Base-by-base conservation (phyloP, 2,329 filamentous ascomycete species). In the Ophiocordyceps australis region DNA sequence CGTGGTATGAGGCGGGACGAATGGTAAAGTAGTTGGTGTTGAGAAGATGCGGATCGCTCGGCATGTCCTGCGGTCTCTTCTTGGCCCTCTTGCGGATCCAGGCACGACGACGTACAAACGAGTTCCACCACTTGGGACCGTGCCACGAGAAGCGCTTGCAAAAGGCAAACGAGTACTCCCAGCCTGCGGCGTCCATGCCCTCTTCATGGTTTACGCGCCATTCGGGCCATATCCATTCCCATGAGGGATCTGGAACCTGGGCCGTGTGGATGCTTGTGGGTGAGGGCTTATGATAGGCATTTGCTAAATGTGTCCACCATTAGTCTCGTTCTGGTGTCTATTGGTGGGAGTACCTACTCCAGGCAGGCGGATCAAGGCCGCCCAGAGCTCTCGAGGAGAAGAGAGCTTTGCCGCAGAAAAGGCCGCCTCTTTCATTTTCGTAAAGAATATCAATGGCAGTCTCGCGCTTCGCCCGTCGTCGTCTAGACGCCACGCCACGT, bases 81-180 rank as follows among this genome's bases (percentile, higher is more conserved):
- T 77, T 80, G 27, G 77, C 63, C 18, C 89, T 64, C 46, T 80
- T 77, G 22, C 89, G 64, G 28, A 86, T 70, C 89, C 89, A 98
- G 14, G 81, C 71, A 33, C 89, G 66, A 37, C 89, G 62, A 19
- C 89, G 65, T n/a, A 94, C 89, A 43, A 86, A 98, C 2, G 82
- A 92, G 46, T 85, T 86, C 50, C 82, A 93, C 85, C 86, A 95
- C 15, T 71, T 76, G 12, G 79, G 78, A 4, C 75, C 74, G 48
- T 98, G 89, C 89, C 89, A 98, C 3, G 72, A 69, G 36, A 78
- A 82, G 22, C 54, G 59, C 32, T 64, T 69, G 35, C 59, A 58
- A 44, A 95, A 98, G 36, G 79, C 75, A 45, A 94, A 83, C 11
- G 81, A 89, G 50, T 98, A 98, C 45, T 92, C 77, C 89, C 89